Conservation (phyloP, 2,329 filamentous ascomycete species). For the Pestalotiopsis sp. region DNA sequence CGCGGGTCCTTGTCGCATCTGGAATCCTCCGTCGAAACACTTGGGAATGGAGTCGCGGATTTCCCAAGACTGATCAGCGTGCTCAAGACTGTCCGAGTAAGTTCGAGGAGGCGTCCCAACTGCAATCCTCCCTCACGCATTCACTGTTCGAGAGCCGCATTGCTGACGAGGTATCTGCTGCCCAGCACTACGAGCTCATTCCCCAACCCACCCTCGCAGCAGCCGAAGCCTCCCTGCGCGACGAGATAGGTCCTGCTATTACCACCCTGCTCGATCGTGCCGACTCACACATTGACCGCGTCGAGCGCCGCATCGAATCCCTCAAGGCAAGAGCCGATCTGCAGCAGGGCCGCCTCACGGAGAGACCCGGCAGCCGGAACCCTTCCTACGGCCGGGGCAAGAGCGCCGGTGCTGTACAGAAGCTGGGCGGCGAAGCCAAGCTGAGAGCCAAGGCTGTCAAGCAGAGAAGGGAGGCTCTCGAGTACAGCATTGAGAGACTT, state of each 20-base stretch:
- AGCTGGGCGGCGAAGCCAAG: slow-evolving; percentile 56
- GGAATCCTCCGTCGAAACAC: slow-evolving; percentile 60
- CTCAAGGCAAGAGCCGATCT: slow-evolving; percentile 82
- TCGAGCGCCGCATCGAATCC: slow-evolving; percentile 80
- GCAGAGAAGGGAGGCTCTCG: slow-evolving; percentile 82
- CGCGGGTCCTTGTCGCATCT: slow-evolving; percentile 63
- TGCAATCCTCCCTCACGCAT: not conserved
- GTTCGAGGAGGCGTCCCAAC: slow-evolving; percentile 21
- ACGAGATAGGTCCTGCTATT: slow-evolving; percentile 89
- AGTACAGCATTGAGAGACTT: slow-evolving; percentile 84
- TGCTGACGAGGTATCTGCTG: not conserved
- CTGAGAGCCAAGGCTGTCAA: slow-evolving; percentile 62
- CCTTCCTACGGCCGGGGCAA: slow-evolving; percentile 5
- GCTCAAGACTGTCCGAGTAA: slow-evolving; percentile 60
- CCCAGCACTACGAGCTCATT: slow-evolving; percentile 88
- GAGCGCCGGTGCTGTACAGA: not conserved
- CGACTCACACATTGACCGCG: slow-evolving; percentile 80
- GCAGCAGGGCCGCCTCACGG: slow-evolving; percentile 69
- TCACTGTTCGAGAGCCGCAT: not conserved
- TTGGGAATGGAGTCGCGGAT: slow-evolving; percentile 59
- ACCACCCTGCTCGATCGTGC: slow-evolving; percentile 77
- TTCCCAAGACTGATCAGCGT: slow-evolving; percentile 58
- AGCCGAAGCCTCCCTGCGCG: slow-evolving; percentile 81
- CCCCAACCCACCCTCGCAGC: slow-evolving; percentile 80
- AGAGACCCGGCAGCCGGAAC: slow-evolving; percentile 21